These are phyloP conservation scores for Trichoderma sp. DNA, from an alignment of 2,329 filamentous ascomycete genomes.

Conservation along the genomic window DNA sequence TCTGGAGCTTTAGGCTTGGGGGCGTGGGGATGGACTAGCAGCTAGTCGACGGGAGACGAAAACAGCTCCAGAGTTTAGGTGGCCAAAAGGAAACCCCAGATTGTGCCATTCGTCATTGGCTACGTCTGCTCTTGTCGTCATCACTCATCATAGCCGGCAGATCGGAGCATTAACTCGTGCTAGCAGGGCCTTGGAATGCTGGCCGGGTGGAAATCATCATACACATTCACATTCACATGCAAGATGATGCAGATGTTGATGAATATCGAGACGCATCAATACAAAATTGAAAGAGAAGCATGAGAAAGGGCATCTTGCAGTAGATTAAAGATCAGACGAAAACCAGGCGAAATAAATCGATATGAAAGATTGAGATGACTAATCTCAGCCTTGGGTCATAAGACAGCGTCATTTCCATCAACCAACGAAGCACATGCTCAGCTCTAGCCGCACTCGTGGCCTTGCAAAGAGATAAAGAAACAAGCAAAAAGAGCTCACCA, in stretches of 20 bases:
- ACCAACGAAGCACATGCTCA: constrained; percentile 5
- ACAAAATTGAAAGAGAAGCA: background rate
- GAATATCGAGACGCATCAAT: background rate
- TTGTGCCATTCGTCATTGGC: constrained; percentile 3
- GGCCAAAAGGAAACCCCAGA: background rate
- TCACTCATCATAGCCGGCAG: constrained; percentile 15
- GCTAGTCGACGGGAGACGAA: constrained; percentile 4
- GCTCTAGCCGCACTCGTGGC: background rate
- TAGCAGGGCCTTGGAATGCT: background rate
- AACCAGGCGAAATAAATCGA: background rate
- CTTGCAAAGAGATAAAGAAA: background rate
- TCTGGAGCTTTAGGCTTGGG: background rate
- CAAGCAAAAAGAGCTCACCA: background rate
- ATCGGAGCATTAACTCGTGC: background rate
- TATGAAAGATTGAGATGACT: background rate
- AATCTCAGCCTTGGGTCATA: background rate
- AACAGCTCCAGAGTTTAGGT: background rate
- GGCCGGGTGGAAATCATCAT: background rate
- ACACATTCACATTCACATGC: background rate
- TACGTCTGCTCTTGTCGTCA: constrained; percentile 1
- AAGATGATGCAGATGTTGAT: background rate
- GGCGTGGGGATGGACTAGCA: background rate
- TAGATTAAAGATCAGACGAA: background rate
- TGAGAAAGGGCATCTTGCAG: background rate
- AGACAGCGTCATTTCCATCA: background rate